A percentile compares a stretch with the other conserved stretches of the same genome.
These are phyloP conservation scores for Scedosporium apiospermum DNA, from an alignment of 2,329 filamentous ascomycete genomes.

Conservation along the genomic window DNA sequence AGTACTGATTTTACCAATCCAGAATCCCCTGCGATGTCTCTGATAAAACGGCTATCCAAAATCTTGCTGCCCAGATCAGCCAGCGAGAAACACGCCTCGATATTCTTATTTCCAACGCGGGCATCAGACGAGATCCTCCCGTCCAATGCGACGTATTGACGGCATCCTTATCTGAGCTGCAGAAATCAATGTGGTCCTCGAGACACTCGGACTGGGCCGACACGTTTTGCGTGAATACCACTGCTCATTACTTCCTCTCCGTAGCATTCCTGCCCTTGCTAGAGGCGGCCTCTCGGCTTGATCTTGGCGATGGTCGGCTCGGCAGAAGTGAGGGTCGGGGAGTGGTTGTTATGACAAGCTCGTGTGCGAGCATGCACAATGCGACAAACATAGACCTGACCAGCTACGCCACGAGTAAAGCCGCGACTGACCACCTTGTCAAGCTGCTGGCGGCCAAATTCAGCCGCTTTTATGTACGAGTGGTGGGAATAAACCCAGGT, in stretches of 20 bases:
- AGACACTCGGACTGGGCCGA: constrained; percentile 30
- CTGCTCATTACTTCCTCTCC: constrained; percentile 38
- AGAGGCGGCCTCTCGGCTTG: constrained; percentile 24
- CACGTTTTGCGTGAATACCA: constrained; percentile 37
- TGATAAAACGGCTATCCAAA: constrained; percentile 28
- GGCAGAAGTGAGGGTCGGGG: constrained; percentile 27
- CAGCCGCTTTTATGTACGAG: constrained; percentile 20
- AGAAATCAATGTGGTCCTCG: constrained; percentile 37
- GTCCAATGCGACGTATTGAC: constrained; percentile 31
- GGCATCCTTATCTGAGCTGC: constrained; percentile 29
- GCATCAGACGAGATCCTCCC: constrained; percentile 34
- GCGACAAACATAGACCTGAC: constrained; percentile 42
- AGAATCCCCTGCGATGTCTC: constrained; percentile 27
- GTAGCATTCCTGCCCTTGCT: constrained; percentile 36
- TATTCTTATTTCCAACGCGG: constrained; percentile 38
- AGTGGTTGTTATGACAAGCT: constrained; percentile 37
- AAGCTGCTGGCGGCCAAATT: constrained; percentile 38
- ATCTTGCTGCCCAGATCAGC: constrained; percentile 21
- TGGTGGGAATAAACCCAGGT: constrained; percentile 22
- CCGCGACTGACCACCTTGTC: constrained; percentile 41
- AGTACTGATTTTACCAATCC: background rate
- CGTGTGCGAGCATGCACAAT: constrained; percentile 43
- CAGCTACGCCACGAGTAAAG: constrained; percentile 40
- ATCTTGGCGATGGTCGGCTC: constrained; percentile 20
- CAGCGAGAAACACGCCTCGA: constrained; percentile 30